phyloP scores from a whole-genome alignment of 2,329 filamentous ascomycete species.

The Apiospora sp. region DNA sequence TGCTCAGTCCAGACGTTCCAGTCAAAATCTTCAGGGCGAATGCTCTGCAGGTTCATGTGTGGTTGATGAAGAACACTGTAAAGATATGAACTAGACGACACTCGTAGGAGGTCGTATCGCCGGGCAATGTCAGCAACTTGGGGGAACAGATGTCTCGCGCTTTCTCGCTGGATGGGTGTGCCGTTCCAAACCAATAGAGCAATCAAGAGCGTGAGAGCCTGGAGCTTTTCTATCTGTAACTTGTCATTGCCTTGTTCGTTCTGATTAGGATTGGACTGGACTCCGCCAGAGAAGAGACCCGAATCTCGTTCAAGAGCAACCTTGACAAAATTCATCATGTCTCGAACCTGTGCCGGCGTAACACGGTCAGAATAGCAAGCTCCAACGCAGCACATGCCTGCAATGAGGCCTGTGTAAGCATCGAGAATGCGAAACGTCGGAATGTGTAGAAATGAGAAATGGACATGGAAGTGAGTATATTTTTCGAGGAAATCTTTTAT shows the following conservation, averaged over 20 bases:
- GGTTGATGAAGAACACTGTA: conserved; percentile 70
- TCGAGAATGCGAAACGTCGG: conserved; percentile 74
- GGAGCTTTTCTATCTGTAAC: conserved; percentile 69
- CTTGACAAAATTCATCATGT: conserved; percentile 71
- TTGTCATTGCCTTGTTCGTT: conserved; percentile 48
- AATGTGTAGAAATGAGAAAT: conserved; percentile 77
- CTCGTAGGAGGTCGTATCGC: conserved; percentile 62
- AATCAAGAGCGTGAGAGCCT: conserved; percentile 70
- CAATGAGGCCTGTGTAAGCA: conserved; percentile 71
- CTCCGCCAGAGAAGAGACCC: conserved; percentile 52
- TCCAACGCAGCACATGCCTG: conserved; percentile 76
- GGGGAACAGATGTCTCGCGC: conserved; percentile 66
- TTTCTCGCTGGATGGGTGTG: conserved; percentile 68
- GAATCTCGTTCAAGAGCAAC: conserved; percentile 65
- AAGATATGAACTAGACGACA: conserved; percentile 56
- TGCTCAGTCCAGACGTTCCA: conserved; percentile 76
- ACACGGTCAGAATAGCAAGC: conserved; percentile 76
- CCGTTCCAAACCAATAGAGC: conserved; percentile 75
- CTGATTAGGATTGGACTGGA: conserved; percentile 45
- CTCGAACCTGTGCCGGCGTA: conserved; percentile 66
- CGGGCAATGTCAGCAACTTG: conserved; percentile 65
- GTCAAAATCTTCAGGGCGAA: conserved; percentile 63
- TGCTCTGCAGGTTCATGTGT: conserved; percentile 53
- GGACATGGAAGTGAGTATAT: conserved; percentile 76
- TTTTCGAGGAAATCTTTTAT: conserved; percentile 75